Evolutionary conservation across 129 eudicot species (phyloP).

Genomic region (Escallonia herrerae): DNA sequence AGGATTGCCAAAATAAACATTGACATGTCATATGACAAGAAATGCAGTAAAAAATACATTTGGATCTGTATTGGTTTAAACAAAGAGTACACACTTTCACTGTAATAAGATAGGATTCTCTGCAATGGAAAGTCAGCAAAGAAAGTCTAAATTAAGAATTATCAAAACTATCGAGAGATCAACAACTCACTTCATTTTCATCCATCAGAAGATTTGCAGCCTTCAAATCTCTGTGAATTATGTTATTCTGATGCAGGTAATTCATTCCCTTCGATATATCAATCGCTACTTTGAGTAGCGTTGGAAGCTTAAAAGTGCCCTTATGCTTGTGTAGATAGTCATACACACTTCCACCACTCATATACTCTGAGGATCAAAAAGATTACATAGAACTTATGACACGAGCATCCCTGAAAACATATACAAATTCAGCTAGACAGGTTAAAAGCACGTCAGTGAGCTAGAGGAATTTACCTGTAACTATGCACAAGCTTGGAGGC

Average conservation of each 20-base stretch:
- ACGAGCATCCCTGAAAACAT: background rate
- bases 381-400: background rate
- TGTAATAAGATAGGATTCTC: background rate
- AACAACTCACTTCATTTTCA: constrained; percentile 80
- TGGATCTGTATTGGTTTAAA: too few relatives aligned
- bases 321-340: constrained; percentile 93
- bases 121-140: background rate
- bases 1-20: too few relatives aligned
- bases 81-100: background rate
- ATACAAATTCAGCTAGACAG: background rate
- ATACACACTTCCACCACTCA: constrained; percentile 98
- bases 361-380: constrained; percentile 45
- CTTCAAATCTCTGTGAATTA: constrained; percentile 93
- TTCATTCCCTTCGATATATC: constrained; percentile 95
- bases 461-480: constrained; percentile 51
- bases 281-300: constrained; percentile 81
- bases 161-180: background rate
- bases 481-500: constrained; percentile 94
- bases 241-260: constrained; percentile 94
- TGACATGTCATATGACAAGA: too few relatives aligned
- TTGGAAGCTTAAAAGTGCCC: constrained; percentile 89
- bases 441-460: constrained; percentile 3
- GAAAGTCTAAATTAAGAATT: background rate
- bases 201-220: constrained; percentile 99
- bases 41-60: too few relatives aligned